These are phyloP conservation scores for Drosera capensis DNA, from an alignment of 148 eudicot species.

Conservation along the genomic window DNA sequence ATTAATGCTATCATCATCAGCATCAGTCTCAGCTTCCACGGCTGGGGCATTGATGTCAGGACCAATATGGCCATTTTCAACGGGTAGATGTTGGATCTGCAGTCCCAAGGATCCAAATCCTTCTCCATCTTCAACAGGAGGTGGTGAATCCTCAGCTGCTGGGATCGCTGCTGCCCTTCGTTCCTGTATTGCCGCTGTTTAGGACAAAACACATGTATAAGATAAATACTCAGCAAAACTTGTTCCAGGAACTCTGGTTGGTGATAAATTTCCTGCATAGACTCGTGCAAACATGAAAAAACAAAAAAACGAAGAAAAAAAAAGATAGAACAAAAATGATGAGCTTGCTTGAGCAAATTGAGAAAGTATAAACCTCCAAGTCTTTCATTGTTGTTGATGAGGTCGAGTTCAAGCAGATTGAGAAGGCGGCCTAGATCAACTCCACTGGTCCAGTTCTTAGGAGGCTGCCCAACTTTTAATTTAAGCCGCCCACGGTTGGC, in stretches of 20 bases:
- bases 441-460: slow-evolving; percentile 98
- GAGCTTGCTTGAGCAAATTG: slow-evolving; percentile 2
- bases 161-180: slow-evolving; percentile 49
- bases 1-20: slow-evolving; percentile 41
- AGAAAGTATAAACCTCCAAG: slow-evolving; percentile 44
- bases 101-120: slow-evolving; percentile 59
- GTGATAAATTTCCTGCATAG: neutral
- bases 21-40: slow-evolving; percentile 37
- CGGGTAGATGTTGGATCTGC: slow-evolving; percentile 58
- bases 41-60: slow-evolving; percentile 75
- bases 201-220: neutral
- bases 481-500: slow-evolving; percentile 95
- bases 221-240: neutral
- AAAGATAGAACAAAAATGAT: neutral
- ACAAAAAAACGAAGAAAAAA: neutral
- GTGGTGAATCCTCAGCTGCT: slow-evolving; percentile 59
- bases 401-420: slow-evolving; percentile 85
- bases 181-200: slow-evolving; percentile 73
- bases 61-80: slow-evolving; percentile 40
- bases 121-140: slow-evolving; percentile 50
- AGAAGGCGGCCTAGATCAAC: slow-evolving; percentile 94
- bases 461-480: slow-evolving; percentile 82
- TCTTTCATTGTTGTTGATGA: slow-evolving; percentile 57
- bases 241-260: neutral
- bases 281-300: neutral